These are phyloP conservation scores for Trichophyton rubrum DNA, from an alignment of 2,329 filamentous ascomycete genomes.

Conservation along the genomic window DNA sequence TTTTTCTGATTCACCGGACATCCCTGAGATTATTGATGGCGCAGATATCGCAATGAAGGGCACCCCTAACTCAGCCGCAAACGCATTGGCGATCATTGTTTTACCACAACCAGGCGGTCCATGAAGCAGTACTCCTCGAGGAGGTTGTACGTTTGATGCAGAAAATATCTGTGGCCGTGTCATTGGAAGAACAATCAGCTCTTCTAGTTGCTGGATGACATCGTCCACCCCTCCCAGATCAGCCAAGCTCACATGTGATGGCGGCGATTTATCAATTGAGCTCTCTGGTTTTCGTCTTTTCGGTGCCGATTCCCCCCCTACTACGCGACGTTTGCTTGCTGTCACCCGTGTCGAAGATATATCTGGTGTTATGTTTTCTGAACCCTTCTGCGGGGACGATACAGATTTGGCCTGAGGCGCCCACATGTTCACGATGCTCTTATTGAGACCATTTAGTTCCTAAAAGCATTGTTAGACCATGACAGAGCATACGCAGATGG, in stretches of 20 bases:
- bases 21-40: conserved; percentile 68
- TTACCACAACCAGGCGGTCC: conserved; percentile 79
- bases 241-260: conserved; percentile 53
- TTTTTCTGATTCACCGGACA: conserved; percentile 82
- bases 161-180: conserved; percentile 54
- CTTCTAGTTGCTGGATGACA: conserved; percentile 55
- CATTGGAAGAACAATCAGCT: conserved; percentile 62
- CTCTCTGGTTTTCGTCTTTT: conserved; percentile 52
- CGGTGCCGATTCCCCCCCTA: conserved; percentile 52
- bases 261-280: conserved; percentile 50
- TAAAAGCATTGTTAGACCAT: conserved; percentile 16
- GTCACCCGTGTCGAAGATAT: conserved; percentile 19
- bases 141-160: conserved; percentile 53
- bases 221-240: conserved; percentile 68
- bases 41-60: conserved; percentile 74
- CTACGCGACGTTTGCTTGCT: conserved; percentile 44
- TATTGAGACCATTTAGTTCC: conserved; percentile 53
- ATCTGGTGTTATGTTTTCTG: conserved; percentile 18
- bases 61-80: conserved; percentile 61
- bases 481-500: conserved; percentile 8
- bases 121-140: conserved; percentile 64
- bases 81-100: conserved; percentile 69
- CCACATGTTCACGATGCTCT: conserved; percentile 51
- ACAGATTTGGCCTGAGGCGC: conserved; percentile 26
- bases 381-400: conserved; percentile 17